Percentiles rank a stretch among this genome's conserved stretches.
Evolutionary conservation across 352 stramenopile genomes (phyloP).

Genomic region (Blastocystis sp.): DNA sequence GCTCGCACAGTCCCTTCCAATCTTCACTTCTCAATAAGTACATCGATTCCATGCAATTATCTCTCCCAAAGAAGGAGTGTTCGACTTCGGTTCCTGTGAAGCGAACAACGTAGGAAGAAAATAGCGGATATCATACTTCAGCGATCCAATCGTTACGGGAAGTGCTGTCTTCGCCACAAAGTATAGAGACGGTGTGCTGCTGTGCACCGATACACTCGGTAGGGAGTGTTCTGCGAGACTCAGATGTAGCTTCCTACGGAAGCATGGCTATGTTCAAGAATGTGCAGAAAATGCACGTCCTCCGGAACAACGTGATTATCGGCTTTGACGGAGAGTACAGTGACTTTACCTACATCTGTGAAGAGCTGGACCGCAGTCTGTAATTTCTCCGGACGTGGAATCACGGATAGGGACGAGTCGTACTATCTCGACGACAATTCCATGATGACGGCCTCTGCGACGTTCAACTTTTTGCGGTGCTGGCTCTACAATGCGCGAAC

Average conservation of each 20-base stretch:
- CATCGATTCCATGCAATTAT: slow-evolving; percentile 1
- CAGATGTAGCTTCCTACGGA: slow-evolving; percentile 51
- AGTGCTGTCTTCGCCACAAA: slow-evolving; percentile 47
- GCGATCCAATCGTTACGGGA: slow-evolving; percentile 52
- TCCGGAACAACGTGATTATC: slow-evolving; percentile 47
- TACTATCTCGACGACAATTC: slow-evolving; percentile 29
- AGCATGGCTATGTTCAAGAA: slow-evolving; percentile 57
- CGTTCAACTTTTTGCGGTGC: slow-evolving; percentile 44
- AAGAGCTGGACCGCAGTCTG: slow-evolving; percentile 50
- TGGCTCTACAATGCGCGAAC: slow-evolving; percentile 47
- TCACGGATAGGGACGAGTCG: slow-evolving; percentile 20
- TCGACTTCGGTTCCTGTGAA: slow-evolving; percentile 32
- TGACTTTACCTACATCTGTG: slow-evolving; percentile 43
- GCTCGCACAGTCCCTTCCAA: no score
- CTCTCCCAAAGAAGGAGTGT: neutral
- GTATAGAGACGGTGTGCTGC: slow-evolving; percentile 54
- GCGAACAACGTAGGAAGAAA: slow-evolving; percentile 1
- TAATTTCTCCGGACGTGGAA: neutral
- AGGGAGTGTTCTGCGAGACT: neutral
- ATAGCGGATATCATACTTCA: neutral
- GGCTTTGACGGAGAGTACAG: slow-evolving; percentile 54
- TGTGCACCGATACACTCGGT: slow-evolving; percentile 51
- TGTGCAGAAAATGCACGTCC: slow-evolving; percentile 53
- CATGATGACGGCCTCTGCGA: slow-evolving; percentile 11
- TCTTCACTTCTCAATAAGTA: slow-evolving; percentile 54